A percentile compares a stretch with the other conserved stretches of the same genome.
Conservation (phyloP, 2,329 filamentous ascomycete genomes). For the Didymella arachidicola region DNA sequence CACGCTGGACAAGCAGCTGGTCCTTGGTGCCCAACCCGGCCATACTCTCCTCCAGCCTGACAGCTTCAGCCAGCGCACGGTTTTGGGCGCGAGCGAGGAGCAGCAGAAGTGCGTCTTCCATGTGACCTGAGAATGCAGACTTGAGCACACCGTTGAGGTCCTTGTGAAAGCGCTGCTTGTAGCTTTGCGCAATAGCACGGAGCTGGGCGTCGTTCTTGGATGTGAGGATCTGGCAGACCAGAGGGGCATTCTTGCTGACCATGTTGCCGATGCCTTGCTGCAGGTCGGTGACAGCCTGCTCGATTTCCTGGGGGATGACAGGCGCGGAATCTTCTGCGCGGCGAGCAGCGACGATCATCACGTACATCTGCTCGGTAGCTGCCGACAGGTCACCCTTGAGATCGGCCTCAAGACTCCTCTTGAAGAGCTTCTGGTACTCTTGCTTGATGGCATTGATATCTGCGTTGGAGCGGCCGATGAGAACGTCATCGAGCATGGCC, state of each 20-base stretch:
- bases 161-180: constrained; percentile 74
- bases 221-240: constrained; percentile 80
- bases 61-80: constrained; percentile 83
- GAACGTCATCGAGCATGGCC: constrained; percentile 80
- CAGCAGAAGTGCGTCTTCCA: constrained; percentile 82
- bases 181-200: constrained; percentile 78
- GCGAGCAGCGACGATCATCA: constrained; percentile 77
- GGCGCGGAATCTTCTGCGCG: constrained; percentile 81
- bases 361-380: constrained; percentile 86
- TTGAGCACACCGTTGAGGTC: constrained; percentile 76
- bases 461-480: constrained; percentile 83
- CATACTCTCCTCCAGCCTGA: constrained; percentile 86
- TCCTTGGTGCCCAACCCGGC: constrained; percentile 88
- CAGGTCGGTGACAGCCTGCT: constrained; percentile 77
- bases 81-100: constrained; percentile 81
- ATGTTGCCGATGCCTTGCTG: constrained; percentile 73
- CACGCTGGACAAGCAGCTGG: constrained; percentile 75
- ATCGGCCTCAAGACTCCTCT: constrained; percentile 71
- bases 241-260: constrained; percentile 74
- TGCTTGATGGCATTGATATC: constrained; percentile 87
- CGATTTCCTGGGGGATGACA: constrained; percentile 74
- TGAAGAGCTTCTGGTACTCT: constrained; percentile 74
- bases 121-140: constrained; percentile 88
- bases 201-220: constrained; percentile 82
- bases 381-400: constrained; percentile 81